Evolutionary conservation across 805 yeast genomes (phyloP).

Genomic region (Starmerella potacharoeniae): DNA sequence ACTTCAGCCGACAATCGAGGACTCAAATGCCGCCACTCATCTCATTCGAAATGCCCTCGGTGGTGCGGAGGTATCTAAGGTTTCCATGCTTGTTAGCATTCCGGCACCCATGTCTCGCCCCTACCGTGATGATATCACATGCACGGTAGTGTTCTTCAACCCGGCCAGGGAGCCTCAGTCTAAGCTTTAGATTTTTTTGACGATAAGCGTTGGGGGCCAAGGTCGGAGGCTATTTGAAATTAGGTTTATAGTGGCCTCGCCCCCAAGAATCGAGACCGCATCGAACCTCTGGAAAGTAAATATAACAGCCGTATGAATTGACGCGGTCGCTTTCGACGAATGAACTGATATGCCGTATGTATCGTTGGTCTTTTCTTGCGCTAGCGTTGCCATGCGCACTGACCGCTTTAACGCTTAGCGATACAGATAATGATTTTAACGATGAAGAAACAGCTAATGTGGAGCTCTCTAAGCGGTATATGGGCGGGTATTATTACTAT

Average conservation of each 20-base stretch:
- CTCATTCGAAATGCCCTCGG: slow-evolving; percentile 87
- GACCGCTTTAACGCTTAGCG: not conserved
- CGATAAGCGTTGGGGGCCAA: too few species aligned
- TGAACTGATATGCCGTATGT: not conserved
- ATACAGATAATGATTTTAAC: not conserved
- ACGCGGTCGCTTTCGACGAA: too few species aligned
- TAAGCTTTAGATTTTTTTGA: not conserved
- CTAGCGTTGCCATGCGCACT: not conserved
- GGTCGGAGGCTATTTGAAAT: not conserved
- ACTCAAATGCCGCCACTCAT: slow-evolving; percentile 82
- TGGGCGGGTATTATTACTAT: not conserved
- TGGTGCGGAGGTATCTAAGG: slow-evolving; percentile 73
- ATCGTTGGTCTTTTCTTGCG: not conserved
- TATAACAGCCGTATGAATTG: not conserved
- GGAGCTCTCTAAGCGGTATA: not conserved
- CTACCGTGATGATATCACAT: slow-evolving; percentile 90
- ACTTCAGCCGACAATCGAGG: slow-evolving; percentile 41
- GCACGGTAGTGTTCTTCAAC: slow-evolving; percentile 75
- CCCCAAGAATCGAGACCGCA: not conserved
- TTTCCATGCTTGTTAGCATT: slow-evolving; percentile 73
- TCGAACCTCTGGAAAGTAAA: not conserved
- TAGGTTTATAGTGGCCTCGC: not conserved
- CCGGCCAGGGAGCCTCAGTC: slow-evolving; percentile 3
- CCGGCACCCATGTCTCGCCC: slow-evolving; percentile 87
- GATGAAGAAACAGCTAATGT: not conserved